Evolutionary conservation across 1,284 basidiomycete genomes (phyloP), one percentile per base, ranked within the genome.

Genomic region (Mycosarcoma mackinlayi): DNA sequence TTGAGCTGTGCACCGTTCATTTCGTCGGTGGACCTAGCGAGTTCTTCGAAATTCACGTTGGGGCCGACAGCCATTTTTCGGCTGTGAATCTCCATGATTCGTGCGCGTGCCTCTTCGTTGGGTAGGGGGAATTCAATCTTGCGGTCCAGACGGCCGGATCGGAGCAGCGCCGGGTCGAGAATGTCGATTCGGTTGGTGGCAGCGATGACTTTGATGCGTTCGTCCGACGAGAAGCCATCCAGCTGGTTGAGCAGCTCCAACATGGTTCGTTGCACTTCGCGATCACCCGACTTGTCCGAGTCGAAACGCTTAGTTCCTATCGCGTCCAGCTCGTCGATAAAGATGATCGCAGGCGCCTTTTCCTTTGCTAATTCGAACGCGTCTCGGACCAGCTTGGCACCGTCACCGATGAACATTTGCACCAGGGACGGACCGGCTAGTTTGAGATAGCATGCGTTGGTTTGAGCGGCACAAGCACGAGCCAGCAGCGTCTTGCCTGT

Each of bases 191-290:
- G 89, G 85, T 98, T 98, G 28, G 95, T 98, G 1, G 95, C 95
- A 14, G 95, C 95, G 74, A 99, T 98, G 70, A 99, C 95, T 88
- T 98, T 98, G 86, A 98, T 98, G 61, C 94, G 88, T 63, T 93
- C 91, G 81, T 98, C 94, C 75, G 91, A 93, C 58, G 92, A 92
- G 84, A 89, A 89, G 6, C 90, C 90, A 77, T 92, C 90, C 25
- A 92, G 85, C 84, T 91, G 90, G 84, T 98, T 98, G 39, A 98
- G 87, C 50, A 99, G 87, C 83, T 99, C 96, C 83, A 98, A 87
- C 96, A 99, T 98, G 39, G 96, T 99, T 59, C 96, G 89, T 83
- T 99, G 96, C 74, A 98, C 97, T 86, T 99, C 96, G 67, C 95
- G 90, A 85, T 99, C 95, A 70, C 96, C 96, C 41, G 93, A 93